Base-by-base conservation (phyloP, 345 rosid genomes). In the Euphorbia peplus region DNA sequence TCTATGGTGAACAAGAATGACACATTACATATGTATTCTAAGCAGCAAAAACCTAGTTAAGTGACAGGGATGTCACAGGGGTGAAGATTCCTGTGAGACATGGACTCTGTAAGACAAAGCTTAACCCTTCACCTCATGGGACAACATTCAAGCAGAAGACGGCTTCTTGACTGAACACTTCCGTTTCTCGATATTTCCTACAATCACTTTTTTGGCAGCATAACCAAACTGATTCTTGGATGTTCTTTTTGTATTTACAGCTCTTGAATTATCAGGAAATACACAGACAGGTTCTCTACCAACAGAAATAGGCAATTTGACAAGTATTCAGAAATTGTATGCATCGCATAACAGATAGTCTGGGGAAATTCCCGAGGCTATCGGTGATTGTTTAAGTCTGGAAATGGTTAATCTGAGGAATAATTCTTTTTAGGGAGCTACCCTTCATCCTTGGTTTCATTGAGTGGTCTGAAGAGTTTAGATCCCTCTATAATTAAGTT, bases 401-500 rank as follows among this genome's bases (percentile, higher is more conserved):
- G 71, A 66, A 15, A 18, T 28, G n/a, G 19, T 72, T 55, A 1
- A 44, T n/a, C 8, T 72, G 58, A 35, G 19, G 6, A 59, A 41
- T 6, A 73, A 73, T 59, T n/a, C 37, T 1, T 18, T 73, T 2
- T 15, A 59, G 26, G 76, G 76, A 30, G 28, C 50, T 22, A 66
- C 50, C 70, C 71, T 3, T 2, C 24, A 6, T 59, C 71, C 16
- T 32, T 73, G n/a, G 54, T 4, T 37, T 29, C 42, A 1, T 50
- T 73, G 53, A 66, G 54, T 66, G 76, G 28, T 2, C 29, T 73
- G 19, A 53, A 59, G 22, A 1, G 6, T 32, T 24, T 66, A 24
- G 32, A 73, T 19, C 52, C 64, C 15, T 63, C 74, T 7, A 29
- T n/a, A n/a, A 71, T 63, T 29, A 63, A 53, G 16, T 30, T 71